These are phyloP conservation scores for Fagopyrum tataricum DNA, from an alignment of 148 eudicot genomes.

Conservation along the genomic window DNA sequence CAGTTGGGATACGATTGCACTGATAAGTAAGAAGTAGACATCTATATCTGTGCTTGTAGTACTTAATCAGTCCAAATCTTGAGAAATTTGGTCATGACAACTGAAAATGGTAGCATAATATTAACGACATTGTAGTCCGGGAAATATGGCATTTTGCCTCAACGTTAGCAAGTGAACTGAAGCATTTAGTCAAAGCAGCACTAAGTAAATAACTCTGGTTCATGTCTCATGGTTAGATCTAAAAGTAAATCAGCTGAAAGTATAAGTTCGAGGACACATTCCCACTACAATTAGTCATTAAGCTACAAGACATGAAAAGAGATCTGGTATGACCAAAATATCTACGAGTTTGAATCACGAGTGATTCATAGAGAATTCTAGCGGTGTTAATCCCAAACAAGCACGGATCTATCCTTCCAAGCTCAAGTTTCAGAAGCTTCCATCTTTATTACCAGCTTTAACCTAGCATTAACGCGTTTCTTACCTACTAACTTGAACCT, in stretches of 20 bases:
- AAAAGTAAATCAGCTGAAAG: too few relatives aligned
- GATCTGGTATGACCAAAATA: background rate
- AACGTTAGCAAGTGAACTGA: background rate
- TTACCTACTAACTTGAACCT: background rate
- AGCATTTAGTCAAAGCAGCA: background rate
- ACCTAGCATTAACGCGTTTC: background rate
- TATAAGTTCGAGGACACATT: too few relatives aligned
- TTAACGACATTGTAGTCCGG: background rate
- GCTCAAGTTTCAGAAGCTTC: background rate
- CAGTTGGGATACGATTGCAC: background rate
- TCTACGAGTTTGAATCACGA: background rate
- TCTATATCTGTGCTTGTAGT: background rate
- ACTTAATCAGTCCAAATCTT: background rate
- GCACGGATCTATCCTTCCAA: slow-evolving; percentile 3
- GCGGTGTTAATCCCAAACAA: background rate
- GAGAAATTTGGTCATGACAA: background rate
- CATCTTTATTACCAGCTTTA: background rate
- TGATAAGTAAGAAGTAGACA: too few relatives aligned
- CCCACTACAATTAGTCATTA: too few relatives aligned
- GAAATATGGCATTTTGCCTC: background rate
- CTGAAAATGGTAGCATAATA: background rate
- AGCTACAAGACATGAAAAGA: background rate
- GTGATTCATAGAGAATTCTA: background rate
- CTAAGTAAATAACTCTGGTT: background rate
- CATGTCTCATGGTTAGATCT: background rate